Percentiles rank a stretch among this genome's conserved stretches.
Conservation (phyloP, 169 alveolate genomes). For the Plasmodium yoelii region DNA sequence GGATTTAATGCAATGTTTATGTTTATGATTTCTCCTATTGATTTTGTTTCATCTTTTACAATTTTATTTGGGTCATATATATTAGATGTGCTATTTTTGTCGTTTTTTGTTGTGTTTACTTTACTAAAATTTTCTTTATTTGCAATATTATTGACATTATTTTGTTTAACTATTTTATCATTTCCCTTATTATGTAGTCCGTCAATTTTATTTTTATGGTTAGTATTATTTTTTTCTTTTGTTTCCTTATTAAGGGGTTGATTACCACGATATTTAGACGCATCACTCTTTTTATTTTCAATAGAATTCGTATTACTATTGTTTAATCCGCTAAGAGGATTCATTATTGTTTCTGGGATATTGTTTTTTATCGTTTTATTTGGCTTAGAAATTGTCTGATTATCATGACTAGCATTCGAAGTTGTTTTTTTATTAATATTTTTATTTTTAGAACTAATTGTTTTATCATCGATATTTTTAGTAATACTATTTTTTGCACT, state of each 20-base stretch:
- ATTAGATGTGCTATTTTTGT: neutral
- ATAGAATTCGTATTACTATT: too few species aligned
- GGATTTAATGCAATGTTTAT: conserved; percentile 46
- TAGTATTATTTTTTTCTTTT: neutral
- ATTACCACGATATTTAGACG: too few species aligned
- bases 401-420: neutral
- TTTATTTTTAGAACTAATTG: neutral
- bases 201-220: neutral
- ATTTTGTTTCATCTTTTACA: neutral
- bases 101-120: neutral
- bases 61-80: neutral
- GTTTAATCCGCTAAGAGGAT: too few species aligned
- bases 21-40: conserved; percentile 28
- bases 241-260: neutral
- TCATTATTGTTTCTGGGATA: too few species aligned
- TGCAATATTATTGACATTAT: neutral
- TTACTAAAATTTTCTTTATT: neutral
- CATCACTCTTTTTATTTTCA: too few species aligned
- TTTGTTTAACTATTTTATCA: neutral
- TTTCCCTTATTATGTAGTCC: neutral
- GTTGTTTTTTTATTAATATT: neutral
- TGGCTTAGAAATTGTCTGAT: too few species aligned
- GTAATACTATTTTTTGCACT: neutral
- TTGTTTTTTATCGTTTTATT: too few species aligned
- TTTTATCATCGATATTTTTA: neutral